Evolutionary conservation across 441 rosid species (phyloP), one percentile per base, ranked within the genome.

Genomic region (Cnidoscolus chayamansa): DNA sequence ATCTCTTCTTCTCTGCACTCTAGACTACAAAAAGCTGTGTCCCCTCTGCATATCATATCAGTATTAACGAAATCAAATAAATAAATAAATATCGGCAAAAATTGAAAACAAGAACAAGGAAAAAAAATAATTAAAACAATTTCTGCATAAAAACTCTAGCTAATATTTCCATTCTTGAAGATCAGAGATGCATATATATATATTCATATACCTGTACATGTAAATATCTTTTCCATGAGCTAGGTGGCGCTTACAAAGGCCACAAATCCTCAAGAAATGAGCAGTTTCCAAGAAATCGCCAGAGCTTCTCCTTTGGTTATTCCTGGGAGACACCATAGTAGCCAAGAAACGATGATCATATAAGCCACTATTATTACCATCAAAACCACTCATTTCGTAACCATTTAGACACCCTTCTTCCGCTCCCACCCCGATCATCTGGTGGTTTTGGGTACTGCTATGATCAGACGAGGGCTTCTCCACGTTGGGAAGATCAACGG

Each of bases 191-290:
- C 25, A 25, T 25, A 25, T 25, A 25, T 25, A 25, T 25, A 25
- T 25, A 25, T 3, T 40, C 4, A 30, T 17, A 5, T 83, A 92
- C 98, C 92, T 89, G 68, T 92, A 92, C 96, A 92, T 92, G 79
- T 89, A 92, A 62, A 92, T 88, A 69, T 92, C 98, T 50, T 84
- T 88, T n/a, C 85, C 84, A 16, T 88, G 85, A 78, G 84, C 84
- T 62, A 92, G 67, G 30, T 82, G 86, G 70, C 85, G 86, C 54
- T 76, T 81, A 75, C 98, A 92, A 76, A 90, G 90, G 55, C 95
- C 91, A 69, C 98, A 92, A 19, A 76, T 84, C 47, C 76, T 77
- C 76, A 92, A 76, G 75, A 92, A 88, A 74, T 82, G 80, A 67
- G 86, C 75, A 20, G 79, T 77, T 16, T 82, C 81, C 45, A 57